phyloP scores from a whole-genome alignment of 179 eudicot genomes.

The Silene vulgaris region DNA sequence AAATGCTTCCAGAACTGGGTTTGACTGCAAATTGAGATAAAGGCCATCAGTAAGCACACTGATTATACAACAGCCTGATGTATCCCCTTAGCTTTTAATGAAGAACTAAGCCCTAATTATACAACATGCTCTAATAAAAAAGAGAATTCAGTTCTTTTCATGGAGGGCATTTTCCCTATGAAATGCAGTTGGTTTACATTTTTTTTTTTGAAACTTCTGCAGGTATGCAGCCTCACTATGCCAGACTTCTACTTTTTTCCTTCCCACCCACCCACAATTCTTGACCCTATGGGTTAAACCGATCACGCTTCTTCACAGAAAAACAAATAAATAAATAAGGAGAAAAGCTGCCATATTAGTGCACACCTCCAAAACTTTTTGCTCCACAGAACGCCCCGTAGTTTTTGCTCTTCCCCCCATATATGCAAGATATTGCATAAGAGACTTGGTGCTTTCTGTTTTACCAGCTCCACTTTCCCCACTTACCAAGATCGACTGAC shows the following conservation, averaged over 20 bases:
- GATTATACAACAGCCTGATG: not conserved
- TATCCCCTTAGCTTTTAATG: not conserved
- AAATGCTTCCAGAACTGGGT: conserved; percentile 96
- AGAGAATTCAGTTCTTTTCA: not conserved
- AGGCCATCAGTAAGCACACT: conserved; percentile 14
- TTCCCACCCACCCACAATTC: not conserved
- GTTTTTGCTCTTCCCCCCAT: conserved; percentile 70
- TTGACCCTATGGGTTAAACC: not conserved
- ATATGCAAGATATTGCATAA: conserved; percentile 87
- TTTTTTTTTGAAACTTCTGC: not conserved
- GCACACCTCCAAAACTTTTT: conserved; percentile 88
- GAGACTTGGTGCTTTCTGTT: conserved; percentile 91
- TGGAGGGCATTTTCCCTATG: not conserved
- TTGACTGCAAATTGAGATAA: conserved; percentile 54
- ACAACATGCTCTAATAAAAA: not conserved
- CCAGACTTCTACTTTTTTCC: conserved; percentile 1
- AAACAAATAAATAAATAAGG: not conserved
- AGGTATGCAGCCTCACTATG: not conserved
- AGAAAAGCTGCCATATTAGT: not conserved
- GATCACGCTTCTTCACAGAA: not conserved
- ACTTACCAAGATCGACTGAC: conserved; percentile 91
- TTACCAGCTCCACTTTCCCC: conserved; percentile 99
- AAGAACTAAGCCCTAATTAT: not conserved
- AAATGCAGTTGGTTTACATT: not conserved
- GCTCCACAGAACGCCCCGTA: conserved; percentile 79